Conservation (phyloP, 768 basidiomycete genomes). For the Leccinellum rugosiceps region DNA sequence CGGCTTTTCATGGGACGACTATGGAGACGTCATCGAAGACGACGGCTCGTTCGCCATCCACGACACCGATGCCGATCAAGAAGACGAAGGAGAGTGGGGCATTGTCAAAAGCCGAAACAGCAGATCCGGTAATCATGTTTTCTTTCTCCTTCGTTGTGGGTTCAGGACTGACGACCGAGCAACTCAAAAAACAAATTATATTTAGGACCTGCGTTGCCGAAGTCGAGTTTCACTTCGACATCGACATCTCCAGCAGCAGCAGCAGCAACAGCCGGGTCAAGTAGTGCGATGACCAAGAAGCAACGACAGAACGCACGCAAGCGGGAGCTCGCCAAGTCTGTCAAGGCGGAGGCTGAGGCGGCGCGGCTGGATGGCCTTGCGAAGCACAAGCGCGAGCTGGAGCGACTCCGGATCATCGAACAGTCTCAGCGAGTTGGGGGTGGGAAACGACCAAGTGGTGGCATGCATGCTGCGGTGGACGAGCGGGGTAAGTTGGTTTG, state of each 20-base stretch:
- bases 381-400: conserved; percentile 58
- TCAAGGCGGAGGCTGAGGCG: conserved; percentile 52
- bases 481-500: conserved; percentile 56
- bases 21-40: conserved; percentile 56
- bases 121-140: conserved; percentile 34
- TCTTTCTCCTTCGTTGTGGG: not conserved
- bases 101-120: conserved; percentile 59
- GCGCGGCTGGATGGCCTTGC: conserved; percentile 50
- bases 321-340: conserved; percentile 55
- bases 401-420: conserved; percentile 50
- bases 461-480: conserved; percentile 61
- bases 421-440: conserved; percentile 28
- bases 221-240: conserved; percentile 10
- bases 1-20: conserved; percentile 76
- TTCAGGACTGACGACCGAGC: not conserved
- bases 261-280: conserved; percentile 30
- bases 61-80: conserved; percentile 64
- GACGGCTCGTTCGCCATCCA: conserved; percentile 38
- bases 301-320: conserved; percentile 67
- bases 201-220: conserved; percentile 16
- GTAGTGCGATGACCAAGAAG: conserved; percentile 48
- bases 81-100: conserved; percentile 76
- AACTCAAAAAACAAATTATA: not conserved
- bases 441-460: conserved; percentile 41
- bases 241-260: conserved; percentile 29